These are phyloP conservation scores for Paramecium tetraurelia DNA, from an alignment of 73 alveolate genomes.

Conservation along the genomic window DNA sequence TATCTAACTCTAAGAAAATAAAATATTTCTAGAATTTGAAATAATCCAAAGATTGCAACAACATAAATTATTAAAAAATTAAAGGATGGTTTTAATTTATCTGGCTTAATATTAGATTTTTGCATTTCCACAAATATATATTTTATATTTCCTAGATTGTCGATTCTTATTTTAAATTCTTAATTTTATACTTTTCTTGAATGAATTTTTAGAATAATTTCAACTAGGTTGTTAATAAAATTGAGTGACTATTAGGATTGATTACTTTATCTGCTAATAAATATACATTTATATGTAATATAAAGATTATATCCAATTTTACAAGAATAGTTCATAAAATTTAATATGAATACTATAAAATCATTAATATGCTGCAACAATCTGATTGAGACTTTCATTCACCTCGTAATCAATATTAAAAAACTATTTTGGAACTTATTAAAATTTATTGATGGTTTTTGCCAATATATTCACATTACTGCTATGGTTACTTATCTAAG, in stretches of 20 bases:
- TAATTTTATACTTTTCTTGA: no score
- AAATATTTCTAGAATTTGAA: no score
- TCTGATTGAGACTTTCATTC: neutral
- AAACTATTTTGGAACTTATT: neutral
- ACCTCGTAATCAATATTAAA: neutral
- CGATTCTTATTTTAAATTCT: no score
- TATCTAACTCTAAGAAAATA: no score
- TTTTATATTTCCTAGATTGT: no score
- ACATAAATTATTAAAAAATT: no score
- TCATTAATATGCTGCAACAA: neutral
- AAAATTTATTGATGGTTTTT: neutral
- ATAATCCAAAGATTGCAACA: no score
- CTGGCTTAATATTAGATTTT: no score
- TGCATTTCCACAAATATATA: no score
- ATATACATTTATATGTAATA: neutral
- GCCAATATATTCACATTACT: neutral
- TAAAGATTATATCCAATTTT: neutral
- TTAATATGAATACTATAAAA: neutral
- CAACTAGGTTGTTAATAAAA: neutral
- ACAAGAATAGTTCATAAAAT: neutral
- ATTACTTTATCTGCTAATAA: neutral
- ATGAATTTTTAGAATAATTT: no score
- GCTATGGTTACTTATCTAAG: neutral
- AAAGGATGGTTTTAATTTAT: no score
- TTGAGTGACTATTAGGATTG: neutral